phyloP scores from a whole-genome alignment of 148 eudicot genomes.

The Cornus florida region DNA sequence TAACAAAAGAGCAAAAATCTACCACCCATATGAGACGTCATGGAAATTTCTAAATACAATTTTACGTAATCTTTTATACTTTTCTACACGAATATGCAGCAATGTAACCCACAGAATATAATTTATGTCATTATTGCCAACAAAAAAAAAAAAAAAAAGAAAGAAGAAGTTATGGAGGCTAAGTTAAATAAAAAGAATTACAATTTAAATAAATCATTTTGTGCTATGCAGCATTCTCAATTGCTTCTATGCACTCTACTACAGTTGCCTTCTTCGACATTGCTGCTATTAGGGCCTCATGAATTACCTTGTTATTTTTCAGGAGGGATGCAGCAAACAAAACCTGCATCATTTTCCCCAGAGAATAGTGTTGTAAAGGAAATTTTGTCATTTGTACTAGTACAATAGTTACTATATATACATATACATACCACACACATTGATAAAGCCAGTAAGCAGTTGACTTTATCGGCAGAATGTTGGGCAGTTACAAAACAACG shows the following conservation, averaged over 20 bases:
- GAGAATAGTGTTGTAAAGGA: background rate
- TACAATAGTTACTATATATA: too few relatives aligned
- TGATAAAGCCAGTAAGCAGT: too few relatives aligned
- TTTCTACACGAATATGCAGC: background rate
- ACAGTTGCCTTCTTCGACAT: conserved; percentile 82
- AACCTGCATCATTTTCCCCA: conserved; percentile 46
- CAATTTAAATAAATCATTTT: background rate
- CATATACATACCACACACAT: too few relatives aligned
- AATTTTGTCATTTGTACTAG: background rate
- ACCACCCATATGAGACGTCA: background rate
- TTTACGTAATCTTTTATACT: background rate
- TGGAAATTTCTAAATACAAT: background rate
- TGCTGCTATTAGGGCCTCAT: conserved; percentile 81
- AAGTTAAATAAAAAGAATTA: too few relatives aligned
- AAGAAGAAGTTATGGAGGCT: too few relatives aligned
- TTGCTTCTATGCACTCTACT: conserved; percentile 78
- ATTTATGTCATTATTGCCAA: too few relatives aligned
- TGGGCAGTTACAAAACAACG: too few relatives aligned
- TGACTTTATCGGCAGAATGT: too few relatives aligned
- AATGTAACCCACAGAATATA: background rate
- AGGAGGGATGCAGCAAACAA: conserved; percentile 77
- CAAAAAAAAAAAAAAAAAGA: background rate
- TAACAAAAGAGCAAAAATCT: background rate
- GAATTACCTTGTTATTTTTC: conserved; percentile 64
- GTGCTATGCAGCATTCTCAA: conserved; percentile 60